Evolutionary conservation across 2,329 filamentous ascomycete genomes (phyloP).

Genomic region (Xenoacremonium recifei): DNA sequence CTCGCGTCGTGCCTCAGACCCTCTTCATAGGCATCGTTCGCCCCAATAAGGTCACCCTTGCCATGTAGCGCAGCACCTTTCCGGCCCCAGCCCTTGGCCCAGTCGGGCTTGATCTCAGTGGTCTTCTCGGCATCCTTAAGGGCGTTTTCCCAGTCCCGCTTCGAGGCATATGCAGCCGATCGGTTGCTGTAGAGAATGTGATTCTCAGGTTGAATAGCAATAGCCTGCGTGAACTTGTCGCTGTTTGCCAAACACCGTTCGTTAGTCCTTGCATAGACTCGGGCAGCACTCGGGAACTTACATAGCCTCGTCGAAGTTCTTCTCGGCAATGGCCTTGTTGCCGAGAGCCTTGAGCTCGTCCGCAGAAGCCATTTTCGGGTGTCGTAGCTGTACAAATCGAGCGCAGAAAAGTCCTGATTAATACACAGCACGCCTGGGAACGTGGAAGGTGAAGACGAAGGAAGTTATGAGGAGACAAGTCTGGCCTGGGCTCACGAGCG

Average conservation of each 20-base stretch:
- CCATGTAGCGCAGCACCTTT: conserved; percentile 92
- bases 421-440: background rate
- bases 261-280: conserved; percentile 1
- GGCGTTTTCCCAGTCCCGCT: conserved; percentile 82
- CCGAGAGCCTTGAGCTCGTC: conserved; percentile 92
- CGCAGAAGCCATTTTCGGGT: conserved; percentile 52
- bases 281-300: conserved; percentile 51
- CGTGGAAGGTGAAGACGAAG: too few relatives aligned
- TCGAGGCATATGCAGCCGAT: conserved; percentile 83
- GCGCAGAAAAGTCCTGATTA: conserved; percentile 1
- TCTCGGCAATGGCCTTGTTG: conserved; percentile 97
- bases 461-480: conserved; percentile 20
- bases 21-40: conserved; percentile 87
- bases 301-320: conserved; percentile 96
- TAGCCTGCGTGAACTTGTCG: conserved; percentile 92
- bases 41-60: conserved; percentile 77
- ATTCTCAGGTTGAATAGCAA: conserved; percentile 82
- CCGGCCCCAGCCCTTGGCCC: conserved; percentile 93
- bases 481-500: conserved; percentile 18
- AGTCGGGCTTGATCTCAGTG: conserved; percentile 92
- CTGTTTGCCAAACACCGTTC: conserved; percentile 50
- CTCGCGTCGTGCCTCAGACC: conserved; percentile 89
- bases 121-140: conserved; percentile 91
- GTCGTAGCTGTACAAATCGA: conserved; percentile 4
- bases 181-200: conserved; percentile 98